Evolutionary conservation across 2,329 filamentous ascomycete species (phyloP).

Genomic region (Aspergillus uvarum): DNA sequence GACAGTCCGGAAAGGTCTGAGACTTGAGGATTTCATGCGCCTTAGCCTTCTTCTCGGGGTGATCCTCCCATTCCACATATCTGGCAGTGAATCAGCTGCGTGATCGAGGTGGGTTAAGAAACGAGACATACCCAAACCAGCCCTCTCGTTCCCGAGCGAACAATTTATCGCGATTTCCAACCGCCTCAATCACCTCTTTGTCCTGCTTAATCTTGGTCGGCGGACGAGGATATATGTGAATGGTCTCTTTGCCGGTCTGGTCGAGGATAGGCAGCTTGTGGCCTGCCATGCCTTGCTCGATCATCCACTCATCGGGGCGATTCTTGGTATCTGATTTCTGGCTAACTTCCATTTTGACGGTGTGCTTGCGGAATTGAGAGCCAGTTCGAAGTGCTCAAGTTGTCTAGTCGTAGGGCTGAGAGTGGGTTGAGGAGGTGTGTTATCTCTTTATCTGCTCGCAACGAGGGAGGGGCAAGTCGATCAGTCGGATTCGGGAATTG

Average conservation of each 20-base stretch:
- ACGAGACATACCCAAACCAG: slow-evolving; percentile 45
- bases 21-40: slow-evolving; percentile 56
- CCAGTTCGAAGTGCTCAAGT: no score
- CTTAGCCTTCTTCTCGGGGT: slow-evolving; percentile 64
- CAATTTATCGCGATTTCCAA: slow-evolving; percentile 41
- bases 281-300: slow-evolving; percentile 53
- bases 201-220: slow-evolving; percentile 13
- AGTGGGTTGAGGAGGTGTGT: not conserved
- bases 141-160: slow-evolving; percentile 48
- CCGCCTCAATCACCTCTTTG: slow-evolving; percentile 41
- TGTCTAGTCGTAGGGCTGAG: not conserved
- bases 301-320: slow-evolving; percentile 53
- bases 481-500: not conserved
- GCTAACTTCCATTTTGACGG: not conserved
- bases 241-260: slow-evolving; percentile 43
- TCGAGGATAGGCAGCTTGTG: slow-evolving; percentile 50
- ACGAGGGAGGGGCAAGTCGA: not conserved
- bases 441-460: not conserved
- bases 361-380: not conserved
- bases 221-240: slow-evolving; percentile 23
- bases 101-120: not conserved
- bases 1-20: slow-evolving; percentile 52
- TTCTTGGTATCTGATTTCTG: slow-evolving; percentile 49
- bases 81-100: slow-evolving; percentile 25
- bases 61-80: slow-evolving; percentile 69